Percentiles rank a stretch among this genome's conserved stretches.
Conservation (phyloP, 257 asterid species). For the Ehretia macrophylla region DNA sequence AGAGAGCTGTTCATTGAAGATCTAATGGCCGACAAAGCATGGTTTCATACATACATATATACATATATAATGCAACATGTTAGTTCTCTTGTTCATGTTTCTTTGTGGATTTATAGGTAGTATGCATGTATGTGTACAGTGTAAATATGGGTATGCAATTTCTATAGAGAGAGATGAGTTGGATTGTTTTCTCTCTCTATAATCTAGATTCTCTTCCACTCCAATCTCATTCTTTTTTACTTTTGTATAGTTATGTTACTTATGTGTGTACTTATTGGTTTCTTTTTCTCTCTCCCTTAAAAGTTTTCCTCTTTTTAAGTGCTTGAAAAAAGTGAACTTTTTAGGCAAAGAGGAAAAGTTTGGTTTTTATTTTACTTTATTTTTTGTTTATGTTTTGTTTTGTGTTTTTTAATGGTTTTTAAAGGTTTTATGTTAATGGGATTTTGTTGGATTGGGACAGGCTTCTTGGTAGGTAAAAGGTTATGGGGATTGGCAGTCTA, state of each 20-base stretch:
- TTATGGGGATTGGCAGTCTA: neutral
- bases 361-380: slow-evolving; percentile 21
- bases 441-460: slow-evolving; percentile 25
- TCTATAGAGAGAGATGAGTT: slow-evolving; percentile 4
- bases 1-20: slow-evolving; percentile 45
- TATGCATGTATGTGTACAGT: neutral
- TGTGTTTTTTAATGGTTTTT: slow-evolving; percentile 23
- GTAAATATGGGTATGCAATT: neutral
- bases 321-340: slow-evolving; percentile 49
- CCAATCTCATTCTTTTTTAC: slow-evolving; percentile 20
- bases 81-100: neutral
- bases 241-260: slow-evolving; percentile 9
- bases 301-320: slow-evolving; percentile 36
- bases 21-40: slow-evolving; percentile 95
- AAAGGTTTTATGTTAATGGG: slow-evolving; percentile 15
- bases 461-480: too few relatives aligned
- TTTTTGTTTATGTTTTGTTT: slow-evolving; percentile 8
- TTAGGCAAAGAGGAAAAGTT: slow-evolving; percentile 26
- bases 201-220: slow-evolving; percentile 41
- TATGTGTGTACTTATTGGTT: neutral
- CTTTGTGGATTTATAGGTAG: neutral
- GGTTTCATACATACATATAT: slow-evolving; percentile 27
- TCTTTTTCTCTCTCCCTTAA: slow-evolving; percentile 17
- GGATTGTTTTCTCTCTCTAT: slow-evolving; percentile 27
- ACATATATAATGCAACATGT: neutral